Percentiles rank a stretch among this genome's conserved stretches.
These are phyloP conservation scores for barley (Hordeum vulgare) DNA, from an alignment of 176 grass and related monocot genomes.

Conservation along the genomic window MorexV3_pseudomolecules_assembly NC_058522.1:3449933-3450432, in stretches of 20 bases:
- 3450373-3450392: too few relatives aligned
- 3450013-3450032: constrained; percentile 14
- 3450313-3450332: too few relatives aligned
- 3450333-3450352: too few relatives aligned
- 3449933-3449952: too few relatives aligned
- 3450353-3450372: too few relatives aligned
- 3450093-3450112: constrained; percentile 46
- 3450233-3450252: constrained; percentile 21
- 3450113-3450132: constrained; percentile 43
- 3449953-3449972: too few relatives aligned
- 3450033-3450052: constrained; percentile 54
- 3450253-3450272: constrained; percentile 8
- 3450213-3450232: background rate
- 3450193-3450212: background rate
- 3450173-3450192: constrained; percentile 35
- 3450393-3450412: too few relatives aligned
- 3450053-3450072: background rate
- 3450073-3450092: background rate
- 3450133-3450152: constrained; percentile 37
- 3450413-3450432: too few relatives aligned
- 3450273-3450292: too few relatives aligned
- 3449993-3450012: constrained; percentile 45
- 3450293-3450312: too few relatives aligned
- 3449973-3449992: background rate
- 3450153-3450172: constrained; percentile 31